phyloP scores from a whole-genome alignment of 768 basidiomycete genomes.

The Leucocoprinus sp. region DNA sequence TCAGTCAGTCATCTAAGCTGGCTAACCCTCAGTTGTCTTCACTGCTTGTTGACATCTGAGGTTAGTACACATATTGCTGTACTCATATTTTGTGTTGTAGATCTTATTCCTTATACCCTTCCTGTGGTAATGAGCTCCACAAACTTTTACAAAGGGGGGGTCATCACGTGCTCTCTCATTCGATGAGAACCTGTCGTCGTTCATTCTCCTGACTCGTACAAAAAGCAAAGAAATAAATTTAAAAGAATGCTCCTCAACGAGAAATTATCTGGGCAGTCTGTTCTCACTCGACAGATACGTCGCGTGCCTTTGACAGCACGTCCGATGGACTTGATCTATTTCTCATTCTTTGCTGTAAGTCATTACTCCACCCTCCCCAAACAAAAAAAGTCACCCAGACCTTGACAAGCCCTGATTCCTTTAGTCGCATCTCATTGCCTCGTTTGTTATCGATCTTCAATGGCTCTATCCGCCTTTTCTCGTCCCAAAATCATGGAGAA shows the following conservation, averaged over 20 bases:
- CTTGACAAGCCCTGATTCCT: not conserved
- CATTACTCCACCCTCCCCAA: not conserved
- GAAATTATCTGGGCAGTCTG: conserved; percentile 12
- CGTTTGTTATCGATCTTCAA: conserved; percentile 66
- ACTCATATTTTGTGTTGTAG: not conserved
- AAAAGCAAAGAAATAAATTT: not conserved
- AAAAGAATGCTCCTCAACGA: conserved; percentile 19
- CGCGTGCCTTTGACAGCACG: conserved; percentile 40
- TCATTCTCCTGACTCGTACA: no score
- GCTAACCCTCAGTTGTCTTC: no score
- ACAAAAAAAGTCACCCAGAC: no score
- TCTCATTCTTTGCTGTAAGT: conserved; percentile 59
- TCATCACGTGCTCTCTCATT: not conserved
- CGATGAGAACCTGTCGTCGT: no score
- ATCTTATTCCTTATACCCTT: no score
- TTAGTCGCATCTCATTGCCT: conserved; percentile 60
- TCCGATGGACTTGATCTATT: conserved; percentile 62
- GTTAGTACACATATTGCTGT: no score
- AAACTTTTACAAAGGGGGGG: no score
- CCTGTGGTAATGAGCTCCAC: no score
- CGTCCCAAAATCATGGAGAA: conserved; percentile 39
- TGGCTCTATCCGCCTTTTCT: conserved; percentile 46
- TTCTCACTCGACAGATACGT: conserved; percentile 5
- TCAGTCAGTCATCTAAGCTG: no score
- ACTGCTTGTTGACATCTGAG: no score